A percentile compares a stretch with the other conserved stretches of the same genome.
Conservation (phyloP, 2,329 filamentous ascomycete genomes). For the Penicillium brasilianum region DNA sequence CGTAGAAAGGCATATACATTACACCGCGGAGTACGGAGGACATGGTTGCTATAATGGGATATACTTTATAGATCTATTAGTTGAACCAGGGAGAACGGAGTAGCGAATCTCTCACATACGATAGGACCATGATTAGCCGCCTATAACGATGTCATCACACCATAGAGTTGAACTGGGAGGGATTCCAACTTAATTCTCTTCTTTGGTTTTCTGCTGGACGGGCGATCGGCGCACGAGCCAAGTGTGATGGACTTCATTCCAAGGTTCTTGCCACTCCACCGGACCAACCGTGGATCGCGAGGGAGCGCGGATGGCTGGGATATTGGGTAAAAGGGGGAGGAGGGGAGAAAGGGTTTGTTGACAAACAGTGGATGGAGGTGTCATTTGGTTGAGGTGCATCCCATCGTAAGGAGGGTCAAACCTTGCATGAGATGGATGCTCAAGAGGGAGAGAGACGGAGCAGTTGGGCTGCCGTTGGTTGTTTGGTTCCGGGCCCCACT, state of each 20-base stretch:
- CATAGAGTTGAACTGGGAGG: too few relatives aligned
- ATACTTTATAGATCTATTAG: neutral
- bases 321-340: neutral
- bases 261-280: slow-evolving; percentile 5
- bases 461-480: neutral
- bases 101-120: neutral
- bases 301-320: slow-evolving; percentile 5
- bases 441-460: neutral
- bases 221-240: slow-evolving; percentile 18
- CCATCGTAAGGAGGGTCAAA: neutral
- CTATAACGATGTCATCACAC: neutral
- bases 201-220: neutral
- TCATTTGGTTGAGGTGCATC: neutral
- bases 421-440: neutral
- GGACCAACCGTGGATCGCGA: slow-evolving; percentile 12
- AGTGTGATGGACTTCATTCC: slow-evolving; percentile 13
- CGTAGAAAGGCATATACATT: too few relatives aligned
- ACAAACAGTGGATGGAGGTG: neutral
- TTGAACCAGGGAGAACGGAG: too few relatives aligned
- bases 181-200: too few relatives aligned
- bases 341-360: neutral
- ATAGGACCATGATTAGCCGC: neutral
- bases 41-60: too few relatives aligned
- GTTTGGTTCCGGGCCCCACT: slow-evolving; percentile 1
- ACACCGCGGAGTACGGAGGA: too few relatives aligned